Base-by-base conservation (phyloP, 2,329 filamentous ascomycete genomes). In the Rutstroemia sp. region DNA sequence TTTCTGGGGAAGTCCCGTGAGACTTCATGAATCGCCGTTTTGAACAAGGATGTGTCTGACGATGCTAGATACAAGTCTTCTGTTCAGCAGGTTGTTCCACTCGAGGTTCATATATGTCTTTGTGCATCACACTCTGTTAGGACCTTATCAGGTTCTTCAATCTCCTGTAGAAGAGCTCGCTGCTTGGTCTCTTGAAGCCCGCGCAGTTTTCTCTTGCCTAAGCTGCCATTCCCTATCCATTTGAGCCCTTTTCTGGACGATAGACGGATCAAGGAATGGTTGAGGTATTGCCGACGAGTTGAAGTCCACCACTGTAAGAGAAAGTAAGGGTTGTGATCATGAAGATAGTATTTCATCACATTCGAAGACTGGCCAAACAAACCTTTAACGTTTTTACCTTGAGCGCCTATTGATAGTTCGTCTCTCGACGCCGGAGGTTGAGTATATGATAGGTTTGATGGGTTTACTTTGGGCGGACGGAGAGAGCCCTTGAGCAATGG, bases 201-300 rank as follows among this genome's bases (percentile, higher is more conserved):
- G 10, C 51, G 54, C 27, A 21, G 34, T 51, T 44, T 38, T 64
- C n/a, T 61, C 58, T 42, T 61, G 51, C 12, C 62, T 54, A n/a
- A 39, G 30, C 19, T 53, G 44, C 61, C 54, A 57, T 50, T 64
- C 40, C 17, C 58, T 58, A 19, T 63, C 59, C 21, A 48, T 57
- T 51, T 59, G 56, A 10, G 61, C 51, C 5, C 59, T 57, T 12
- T 56, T 52, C 47, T 63, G 51, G 6, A 67, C 53, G 17, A 67
- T 60, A 0, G 59, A 57, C 5, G 63, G 63, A 39, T 69, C 64
- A 25, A 69, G 57, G 42, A 68, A 68, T 10, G 66, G 66, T 51
- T 64, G 61, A 7, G 65, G 63, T 8, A 58, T 47, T 34, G 58
- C 55, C 48, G 55, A 57, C 34, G 63, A 64, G 10, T 53, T 61